phyloP scores from a whole-genome alignment of 2,329 filamentous ascomycete species.

The Metarhizium anisopliae region DNA sequence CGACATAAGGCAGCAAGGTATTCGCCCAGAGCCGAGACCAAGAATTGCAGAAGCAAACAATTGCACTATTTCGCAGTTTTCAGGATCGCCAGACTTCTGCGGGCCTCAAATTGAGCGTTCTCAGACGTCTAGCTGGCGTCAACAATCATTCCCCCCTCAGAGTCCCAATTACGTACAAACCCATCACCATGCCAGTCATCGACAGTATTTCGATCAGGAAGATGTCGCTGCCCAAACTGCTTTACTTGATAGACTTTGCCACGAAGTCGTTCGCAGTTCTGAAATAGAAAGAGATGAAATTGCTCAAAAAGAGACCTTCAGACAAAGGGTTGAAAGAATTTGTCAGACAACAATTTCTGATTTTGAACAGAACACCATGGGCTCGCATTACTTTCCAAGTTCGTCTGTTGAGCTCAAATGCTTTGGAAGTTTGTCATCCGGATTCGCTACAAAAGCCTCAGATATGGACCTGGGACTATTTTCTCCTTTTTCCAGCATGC shows the following conservation, averaged over 20 bases:
- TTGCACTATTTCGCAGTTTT: not conserved
- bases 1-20: not conserved
- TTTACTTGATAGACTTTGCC: slow-evolving; percentile 40
- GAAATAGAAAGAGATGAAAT: slow-evolving; percentile 58
- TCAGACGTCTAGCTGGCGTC: not conserved
- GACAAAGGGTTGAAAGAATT: slow-evolving; percentile 52
- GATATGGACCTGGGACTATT: slow-evolving; percentile 84
- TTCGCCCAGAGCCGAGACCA: not conserved
- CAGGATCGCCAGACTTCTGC: not conserved
- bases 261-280: slow-evolving; percentile 37
- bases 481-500: slow-evolving; percentile 48
- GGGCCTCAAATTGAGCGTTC: not conserved
- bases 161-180: not conserved
- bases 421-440: slow-evolving; percentile 76
- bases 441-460: slow-evolving; percentile 79
- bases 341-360: slow-evolving; percentile 50
- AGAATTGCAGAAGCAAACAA: not conserved
- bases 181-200: slow-evolving; percentile 21
- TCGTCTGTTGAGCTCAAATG: slow-evolving; percentile 59
- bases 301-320: slow-evolving; percentile 62
- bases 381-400: slow-evolving; percentile 37
- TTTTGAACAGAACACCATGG: slow-evolving; percentile 36
- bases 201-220: slow-evolving; percentile 27
- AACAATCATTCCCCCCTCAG: not conserved
- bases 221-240: slow-evolving; percentile 39